Evolutionary conservation across 495 filamentous ascomycete genomes (phyloP).

Genomic region (Umbilicaria muhlenbergii): DNA sequence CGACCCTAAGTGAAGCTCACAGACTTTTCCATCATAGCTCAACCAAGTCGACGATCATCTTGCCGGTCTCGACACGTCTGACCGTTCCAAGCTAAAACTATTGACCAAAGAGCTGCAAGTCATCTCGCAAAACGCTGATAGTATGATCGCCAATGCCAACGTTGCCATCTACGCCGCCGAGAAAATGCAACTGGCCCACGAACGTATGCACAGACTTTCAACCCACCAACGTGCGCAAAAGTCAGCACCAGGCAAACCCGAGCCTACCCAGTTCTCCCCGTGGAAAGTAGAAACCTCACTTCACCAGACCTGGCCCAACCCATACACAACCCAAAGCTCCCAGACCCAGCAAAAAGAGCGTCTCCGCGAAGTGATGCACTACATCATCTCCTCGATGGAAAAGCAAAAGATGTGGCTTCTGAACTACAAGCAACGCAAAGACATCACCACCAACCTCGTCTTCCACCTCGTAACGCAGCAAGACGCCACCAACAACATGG

Average conservation of each 20-base stretch:
- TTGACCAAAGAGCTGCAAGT: constrained; percentile 11
- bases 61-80: no score
- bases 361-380: no score
- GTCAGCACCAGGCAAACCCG: no score
- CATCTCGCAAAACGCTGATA: constrained; percentile 9
- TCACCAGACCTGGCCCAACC: no score
- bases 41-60: no score
- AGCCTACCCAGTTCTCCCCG: no score
- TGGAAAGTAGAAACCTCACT: no score
- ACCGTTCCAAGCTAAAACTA: constrained; percentile 1
- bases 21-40: no score
- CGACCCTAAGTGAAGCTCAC: no score
- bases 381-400: constrained; percentile 8
- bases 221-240: no score
- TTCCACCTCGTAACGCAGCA: constrained; percentile 13
- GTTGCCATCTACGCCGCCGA: constrained; percentile 1
- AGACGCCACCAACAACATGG: constrained; percentile 10
- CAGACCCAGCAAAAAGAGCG: no score
- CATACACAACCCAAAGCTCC: constrained; percentile 7
- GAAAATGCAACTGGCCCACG: background rate
- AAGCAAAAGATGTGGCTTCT: constrained; percentile 9
- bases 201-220: no score
- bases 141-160: constrained; percentile 3
- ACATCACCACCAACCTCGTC: constrained; percentile 11
- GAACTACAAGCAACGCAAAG: constrained; percentile 12